These are phyloP conservation scores for Phytophthora uliginosa DNA, from an alignment of 352 stramenopile species.

Conservation along the genomic window DNA sequence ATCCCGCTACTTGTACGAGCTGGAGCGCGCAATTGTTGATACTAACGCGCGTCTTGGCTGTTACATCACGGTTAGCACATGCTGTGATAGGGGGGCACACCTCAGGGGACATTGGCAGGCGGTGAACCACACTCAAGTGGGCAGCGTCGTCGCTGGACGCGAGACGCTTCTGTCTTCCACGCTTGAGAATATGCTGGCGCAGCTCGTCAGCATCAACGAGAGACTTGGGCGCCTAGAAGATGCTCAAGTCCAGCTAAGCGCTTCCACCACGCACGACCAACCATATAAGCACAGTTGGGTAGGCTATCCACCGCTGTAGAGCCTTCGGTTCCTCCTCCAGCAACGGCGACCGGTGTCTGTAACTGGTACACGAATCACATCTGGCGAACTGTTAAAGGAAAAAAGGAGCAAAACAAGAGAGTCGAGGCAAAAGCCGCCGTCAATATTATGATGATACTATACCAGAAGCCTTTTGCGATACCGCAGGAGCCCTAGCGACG, in stretches of 20 bases:
- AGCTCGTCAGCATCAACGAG: neutral
- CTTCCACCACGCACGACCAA: no score
- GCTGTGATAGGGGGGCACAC: neutral
- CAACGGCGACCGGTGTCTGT: neutral
- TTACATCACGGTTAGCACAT: neutral
- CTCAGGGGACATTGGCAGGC: neutral
- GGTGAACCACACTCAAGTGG: neutral
- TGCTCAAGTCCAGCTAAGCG: no score
- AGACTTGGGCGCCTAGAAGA: neutral
- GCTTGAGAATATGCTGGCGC: slow-evolving; percentile 3
- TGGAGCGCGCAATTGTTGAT: neutral
- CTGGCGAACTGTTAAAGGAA: slow-evolving; percentile 15
- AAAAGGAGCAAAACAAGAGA: slow-evolving; percentile 10
- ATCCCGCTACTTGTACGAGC: neutral
- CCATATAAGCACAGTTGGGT: no score
- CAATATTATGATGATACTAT: slow-evolving; percentile 13
- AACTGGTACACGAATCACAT: slow-evolving; percentile 10
- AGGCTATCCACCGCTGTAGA: neutral
- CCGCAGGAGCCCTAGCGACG: no score
- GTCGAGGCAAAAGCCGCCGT: slow-evolving; percentile 8
- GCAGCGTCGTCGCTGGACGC: neutral
- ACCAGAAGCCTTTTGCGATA: neutral
- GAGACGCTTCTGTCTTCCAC: neutral
- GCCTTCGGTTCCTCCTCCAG: neutral
- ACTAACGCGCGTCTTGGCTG: neutral